Percentiles rank a stretch among this genome's conserved stretches.
phyloP scores from a whole-genome alignment of 495 filamentous ascomycete species.

The Hyaloscypha finlandica region DNA sequence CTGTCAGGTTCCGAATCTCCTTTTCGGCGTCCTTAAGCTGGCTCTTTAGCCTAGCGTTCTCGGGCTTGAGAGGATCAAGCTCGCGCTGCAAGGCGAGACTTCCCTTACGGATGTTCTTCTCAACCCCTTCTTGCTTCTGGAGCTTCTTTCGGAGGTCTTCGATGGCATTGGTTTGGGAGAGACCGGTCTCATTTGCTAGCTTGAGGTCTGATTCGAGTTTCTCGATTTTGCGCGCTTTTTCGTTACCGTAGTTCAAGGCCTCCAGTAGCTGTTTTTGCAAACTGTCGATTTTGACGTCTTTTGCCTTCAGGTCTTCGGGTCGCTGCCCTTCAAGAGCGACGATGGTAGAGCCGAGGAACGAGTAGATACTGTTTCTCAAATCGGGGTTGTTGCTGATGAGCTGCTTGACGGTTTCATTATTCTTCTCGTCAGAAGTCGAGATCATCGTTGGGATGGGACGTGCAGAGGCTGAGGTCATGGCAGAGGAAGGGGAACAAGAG shows the following conservation, averaged over 20 bases:
- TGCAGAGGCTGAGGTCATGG: too few relatives aligned
- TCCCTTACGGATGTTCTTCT: background rate
- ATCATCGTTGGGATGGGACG: too few relatives aligned
- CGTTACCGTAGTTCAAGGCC: background rate
- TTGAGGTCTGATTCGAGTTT: background rate
- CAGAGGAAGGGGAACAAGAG: too few relatives aligned
- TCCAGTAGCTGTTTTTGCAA: background rate
- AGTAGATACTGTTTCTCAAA: background rate
- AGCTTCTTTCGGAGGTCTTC: background rate
- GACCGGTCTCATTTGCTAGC: background rate
- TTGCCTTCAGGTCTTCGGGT: background rate
- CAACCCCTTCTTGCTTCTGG: background rate
- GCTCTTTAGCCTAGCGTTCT: background rate
- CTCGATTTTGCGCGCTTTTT: background rate
- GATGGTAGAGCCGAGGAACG: background rate
- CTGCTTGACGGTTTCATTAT: background rate
- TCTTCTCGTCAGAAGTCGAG: background rate
- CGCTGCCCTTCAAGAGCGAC: background rate
- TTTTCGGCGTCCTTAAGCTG: background rate
- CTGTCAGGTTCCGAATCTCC: background rate
- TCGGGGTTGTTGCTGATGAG: background rate
- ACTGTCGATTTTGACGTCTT: background rate
- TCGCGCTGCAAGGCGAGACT: background rate
- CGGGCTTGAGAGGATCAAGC: background rate
- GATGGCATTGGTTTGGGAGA: background rate